These are phyloP conservation scores for Xenosphaeropsis pyriputrescens DNA, from an alignment of 2,329 filamentous ascomycete genomes.

Conservation along the genomic window DNA sequence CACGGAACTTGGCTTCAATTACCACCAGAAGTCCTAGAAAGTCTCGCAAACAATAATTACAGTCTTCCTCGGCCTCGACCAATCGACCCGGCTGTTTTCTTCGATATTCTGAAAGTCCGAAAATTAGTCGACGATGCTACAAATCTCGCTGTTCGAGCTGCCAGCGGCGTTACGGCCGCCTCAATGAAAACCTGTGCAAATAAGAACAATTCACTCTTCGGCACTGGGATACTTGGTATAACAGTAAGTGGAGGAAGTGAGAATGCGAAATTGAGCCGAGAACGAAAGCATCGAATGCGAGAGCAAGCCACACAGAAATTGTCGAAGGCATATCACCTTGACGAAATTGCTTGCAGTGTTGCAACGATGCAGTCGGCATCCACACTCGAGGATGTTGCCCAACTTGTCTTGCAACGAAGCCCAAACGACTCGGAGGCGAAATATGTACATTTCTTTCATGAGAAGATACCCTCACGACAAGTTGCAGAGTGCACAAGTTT, in stretches of 20 bases:
- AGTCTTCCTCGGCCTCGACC: constrained; percentile 61
- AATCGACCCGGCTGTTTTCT: constrained; percentile 69
- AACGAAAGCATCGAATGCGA: constrained; percentile 65
- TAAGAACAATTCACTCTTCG: constrained; percentile 32
- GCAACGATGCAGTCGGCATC: constrained; percentile 73
- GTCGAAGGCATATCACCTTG: constrained; percentile 61
- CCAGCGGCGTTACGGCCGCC: constrained; percentile 55
- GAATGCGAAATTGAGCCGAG: constrained; percentile 54
- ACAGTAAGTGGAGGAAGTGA: constrained; percentile 39
- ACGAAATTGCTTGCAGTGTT: constrained; percentile 73
- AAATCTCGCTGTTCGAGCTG: constrained; percentile 61
- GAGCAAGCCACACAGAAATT: constrained; percentile 70
- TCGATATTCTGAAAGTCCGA: constrained; percentile 72
- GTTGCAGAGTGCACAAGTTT: constrained; percentile 60
- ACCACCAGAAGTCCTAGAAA: constrained; percentile 64
- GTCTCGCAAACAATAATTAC: constrained; percentile 67
- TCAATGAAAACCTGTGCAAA: constrained; percentile 40
- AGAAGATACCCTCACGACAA: constrained; percentile 69
- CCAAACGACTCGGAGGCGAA: constrained; percentile 58
- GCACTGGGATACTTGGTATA: constrained; percentile 32
- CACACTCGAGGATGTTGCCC: constrained; percentile 62
- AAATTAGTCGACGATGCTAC: constrained; percentile 69
- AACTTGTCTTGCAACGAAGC: constrained; percentile 56
- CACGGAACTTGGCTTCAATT: constrained; percentile 75
- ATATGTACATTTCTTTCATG: constrained; percentile 87